Evolutionary conservation across 164 flowering plant genomes (phyloP), one percentile per base, ranked within the genome.

Genomic region (Santalum album): DNA sequence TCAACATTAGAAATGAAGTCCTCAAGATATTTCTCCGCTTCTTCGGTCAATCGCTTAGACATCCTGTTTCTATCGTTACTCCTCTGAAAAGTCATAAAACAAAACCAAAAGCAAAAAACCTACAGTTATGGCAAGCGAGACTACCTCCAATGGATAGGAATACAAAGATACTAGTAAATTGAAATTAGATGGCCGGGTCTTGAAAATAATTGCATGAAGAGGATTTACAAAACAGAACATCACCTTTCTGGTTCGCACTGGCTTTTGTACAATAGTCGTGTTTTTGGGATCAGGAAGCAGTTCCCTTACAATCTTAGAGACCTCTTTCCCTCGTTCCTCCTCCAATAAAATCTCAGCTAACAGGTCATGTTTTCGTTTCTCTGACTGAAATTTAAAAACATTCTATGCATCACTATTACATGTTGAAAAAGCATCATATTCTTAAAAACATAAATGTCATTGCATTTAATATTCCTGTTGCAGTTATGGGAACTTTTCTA

Each of bases 1-100:
- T 94, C 99, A 55, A 94, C 78, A 74, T 84, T 94, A 36, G 79
- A 85, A 49, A 87, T 69, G 72, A 94, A 94, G 43, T 82, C 99
- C 68, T 87, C 97, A 58, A 94, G 70, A 55, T 82, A 82, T 65
- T 69, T 87, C 54, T 87, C 99, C 43, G 97, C 99, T 69, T 87
- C 99, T 59, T 90, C 96, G 23, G 69, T 74, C 73, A 94, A 64
- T 45, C 73, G 66, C 61, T 66, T 75, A 20, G 99, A 84, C 80
- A 79, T 64, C 66, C 72, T 80, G 42, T 29, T 72, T 75, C 77
- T 76, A 64, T 87, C 97, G 55, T 65, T 80, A 56, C 85, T 90
- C 71, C 83, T 77, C 96, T 89, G 77, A 18, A 57, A 61, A 55
- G n/a, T n/a, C n/a, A n/a, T n/a, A n/a, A n/a, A n/a, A n/a, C n/a